phyloP scores from a whole-genome alignment of 2,329 filamentous ascomycete genomes.

The Biscogniauxia mediterranea region DNA sequence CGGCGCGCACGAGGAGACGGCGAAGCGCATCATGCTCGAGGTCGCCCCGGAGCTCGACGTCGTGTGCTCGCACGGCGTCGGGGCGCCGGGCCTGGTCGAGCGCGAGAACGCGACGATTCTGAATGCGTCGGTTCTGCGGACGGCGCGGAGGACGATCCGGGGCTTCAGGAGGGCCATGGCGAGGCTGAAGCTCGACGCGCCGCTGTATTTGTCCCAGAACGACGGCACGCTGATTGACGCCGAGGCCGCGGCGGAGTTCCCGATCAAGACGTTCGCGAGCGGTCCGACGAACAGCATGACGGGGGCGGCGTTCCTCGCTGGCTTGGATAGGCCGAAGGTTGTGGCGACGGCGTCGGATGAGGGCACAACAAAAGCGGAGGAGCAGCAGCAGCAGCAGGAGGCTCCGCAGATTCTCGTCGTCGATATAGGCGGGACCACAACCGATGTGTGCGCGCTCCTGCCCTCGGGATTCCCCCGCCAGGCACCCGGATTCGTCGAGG shows the following conservation, averaged over 20 bases:
- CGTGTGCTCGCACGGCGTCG: constrained; percentile 48
- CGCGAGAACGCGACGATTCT: constrained; percentile 62
- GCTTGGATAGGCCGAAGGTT: too few species aligned
- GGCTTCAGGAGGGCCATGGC: constrained; percentile 51
- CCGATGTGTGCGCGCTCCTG: constrained; percentile 58
- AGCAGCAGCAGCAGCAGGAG: constrained; percentile 31
- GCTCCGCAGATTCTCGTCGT: constrained; percentile 49
- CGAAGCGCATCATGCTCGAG: constrained; percentile 37
- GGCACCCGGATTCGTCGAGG: constrained; percentile 56
- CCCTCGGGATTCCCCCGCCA: constrained; percentile 60
- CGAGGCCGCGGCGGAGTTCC: constrained; percentile 48
- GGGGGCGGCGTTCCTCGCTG: constrained; percentile 56
- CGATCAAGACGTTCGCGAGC: constrained; percentile 58
- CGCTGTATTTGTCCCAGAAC: constrained; percentile 59
- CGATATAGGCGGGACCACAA: constrained; percentile 64
- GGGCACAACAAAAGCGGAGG: too few species aligned
- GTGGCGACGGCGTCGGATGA: too few species aligned
- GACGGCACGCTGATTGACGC: constrained; percentile 57
- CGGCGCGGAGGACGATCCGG: constrained; percentile 52
- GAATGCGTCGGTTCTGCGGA: constrained; percentile 57
- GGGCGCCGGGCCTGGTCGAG: constrained; percentile 52
- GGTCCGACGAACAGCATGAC: constrained; percentile 61
- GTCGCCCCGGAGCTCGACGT: constrained; percentile 40
- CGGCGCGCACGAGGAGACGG: constrained; percentile 44
- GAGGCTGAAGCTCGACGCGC: constrained; percentile 46